Conservation (phyloP, 805 yeast genomes). For the Candida lessepsii region DNA sequence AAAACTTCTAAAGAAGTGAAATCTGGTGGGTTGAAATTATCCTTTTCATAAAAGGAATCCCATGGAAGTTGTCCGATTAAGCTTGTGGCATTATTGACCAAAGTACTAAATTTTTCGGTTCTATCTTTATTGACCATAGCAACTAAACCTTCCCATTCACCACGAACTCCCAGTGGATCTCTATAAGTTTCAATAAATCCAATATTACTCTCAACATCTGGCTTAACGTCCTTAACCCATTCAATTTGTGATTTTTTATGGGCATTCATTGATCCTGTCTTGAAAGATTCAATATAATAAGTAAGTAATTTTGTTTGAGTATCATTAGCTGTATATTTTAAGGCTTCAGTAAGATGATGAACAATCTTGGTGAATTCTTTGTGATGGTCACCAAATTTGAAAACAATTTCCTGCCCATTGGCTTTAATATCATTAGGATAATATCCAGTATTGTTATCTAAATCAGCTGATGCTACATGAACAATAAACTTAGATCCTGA, state of each 20-base stretch:
- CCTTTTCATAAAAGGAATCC: conserved; percentile 75
- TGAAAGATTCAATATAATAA: conserved; percentile 65
- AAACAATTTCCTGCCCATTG: conserved; percentile 41
- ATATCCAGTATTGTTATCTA: conserved; percentile 49
- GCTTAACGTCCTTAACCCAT: conserved; percentile 88
- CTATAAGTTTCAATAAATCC: conserved; percentile 93
- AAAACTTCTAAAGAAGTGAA: conserved; percentile 87
- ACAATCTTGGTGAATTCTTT: conserved; percentile 62
- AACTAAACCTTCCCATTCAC: conserved; percentile 91
- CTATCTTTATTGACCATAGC: conserved; percentile 88
- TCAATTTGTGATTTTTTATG: conserved; percentile 80
- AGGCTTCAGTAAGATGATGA: conserved; percentile 55
- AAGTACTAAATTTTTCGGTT: conserved; percentile 70
- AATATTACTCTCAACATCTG: conserved; percentile 67
- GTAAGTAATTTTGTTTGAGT: conserved; percentile 66
- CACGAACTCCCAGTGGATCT: conserved; percentile 88
- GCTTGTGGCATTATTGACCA: conserved; percentile 65
- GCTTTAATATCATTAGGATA: conserved; percentile 45
- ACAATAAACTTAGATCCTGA: conserved; percentile 48
- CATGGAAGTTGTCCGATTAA: conserved; percentile 75
- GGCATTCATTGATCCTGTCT: conserved; percentile 79
- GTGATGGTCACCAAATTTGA: conserved; percentile 78
- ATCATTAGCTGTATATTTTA: conserved; percentile 65
- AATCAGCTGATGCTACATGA: conserved; percentile 64
- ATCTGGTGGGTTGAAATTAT: conserved; percentile 86